Percentiles rank a stretch among this genome's conserved stretches.
These are phyloP conservation scores for Leptographium radiaticola DNA, from an alignment of 2,329 filamentous ascomycete genomes.

Conservation along the genomic window DNA sequence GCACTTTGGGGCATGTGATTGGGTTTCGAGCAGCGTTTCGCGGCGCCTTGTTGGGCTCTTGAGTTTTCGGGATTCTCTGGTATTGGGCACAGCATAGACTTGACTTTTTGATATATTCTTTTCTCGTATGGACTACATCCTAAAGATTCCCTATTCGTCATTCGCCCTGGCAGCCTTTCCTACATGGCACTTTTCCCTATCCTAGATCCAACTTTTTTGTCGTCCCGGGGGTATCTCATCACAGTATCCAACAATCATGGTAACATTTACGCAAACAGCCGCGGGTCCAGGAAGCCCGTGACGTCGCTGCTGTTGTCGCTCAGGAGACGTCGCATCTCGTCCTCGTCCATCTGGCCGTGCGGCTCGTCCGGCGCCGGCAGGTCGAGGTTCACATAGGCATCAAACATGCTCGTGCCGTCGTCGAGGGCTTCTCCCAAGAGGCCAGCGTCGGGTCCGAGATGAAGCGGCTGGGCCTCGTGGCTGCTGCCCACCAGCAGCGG, in stretches of 20 bases:
- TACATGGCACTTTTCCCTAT: background rate
- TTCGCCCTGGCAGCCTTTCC: too few relatives aligned
- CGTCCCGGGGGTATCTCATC: background rate
- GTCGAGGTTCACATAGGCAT: slow-evolving; percentile 1
- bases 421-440: background rate
- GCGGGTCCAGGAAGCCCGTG: slow-evolving; percentile 6
- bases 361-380: slow-evolving; percentile 1
- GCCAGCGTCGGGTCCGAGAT: background rate
- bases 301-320: slow-evolving; percentile 5
- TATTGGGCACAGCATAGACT: too few relatives aligned
- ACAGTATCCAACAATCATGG: background rate
- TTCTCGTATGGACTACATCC: too few relatives aligned
- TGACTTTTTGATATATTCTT: too few relatives aligned
- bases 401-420: slow-evolving; percentile 3
- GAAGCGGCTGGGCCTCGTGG: background rate
- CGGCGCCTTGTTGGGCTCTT: too few relatives aligned
- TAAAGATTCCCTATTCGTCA: too few relatives aligned
- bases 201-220: background rate
- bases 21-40: too few relatives aligned
- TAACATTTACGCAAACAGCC: slow-evolving; percentile 6
- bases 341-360: slow-evolving; percentile 14
- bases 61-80: too few relatives aligned
- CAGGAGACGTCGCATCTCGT: slow-evolving; percentile 15
- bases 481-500: background rate
- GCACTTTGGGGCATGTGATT: too few relatives aligned